A percentile compares a stretch with the other conserved stretches of the same genome.
These are phyloP conservation scores for Citrus sp. DNA, from an alignment of 345 rosid genomes.

Conservation along the genomic window DNA sequence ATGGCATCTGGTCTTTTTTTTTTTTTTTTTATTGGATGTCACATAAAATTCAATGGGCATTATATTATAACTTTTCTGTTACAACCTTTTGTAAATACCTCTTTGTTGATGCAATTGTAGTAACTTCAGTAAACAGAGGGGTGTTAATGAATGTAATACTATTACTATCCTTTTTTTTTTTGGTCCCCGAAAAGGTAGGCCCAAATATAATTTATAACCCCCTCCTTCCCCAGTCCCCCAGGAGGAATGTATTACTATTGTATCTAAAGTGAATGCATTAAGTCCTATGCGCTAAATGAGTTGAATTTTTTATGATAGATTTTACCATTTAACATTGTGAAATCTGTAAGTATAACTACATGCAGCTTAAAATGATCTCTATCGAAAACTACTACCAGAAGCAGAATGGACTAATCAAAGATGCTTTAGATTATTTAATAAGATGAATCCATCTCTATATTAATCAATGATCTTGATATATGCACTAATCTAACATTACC, in stretches of 20 bases:
- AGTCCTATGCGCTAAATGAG: background rate
- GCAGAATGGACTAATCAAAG: background rate
- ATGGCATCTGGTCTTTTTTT: background rate
- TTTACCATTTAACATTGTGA: background rate
- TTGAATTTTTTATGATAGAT: background rate
- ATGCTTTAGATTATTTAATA: background rate
- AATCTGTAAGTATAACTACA: background rate
- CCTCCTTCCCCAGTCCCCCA: too few relatives aligned
- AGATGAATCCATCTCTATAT: background rate
- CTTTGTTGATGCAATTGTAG: background rate
- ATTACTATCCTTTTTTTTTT: too few relatives aligned
- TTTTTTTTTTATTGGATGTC: background rate
- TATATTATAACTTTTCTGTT: background rate
- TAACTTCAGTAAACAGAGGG: background rate
- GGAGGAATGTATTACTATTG: background rate
- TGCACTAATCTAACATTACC: constrained; percentile 35
- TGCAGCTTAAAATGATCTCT: background rate
- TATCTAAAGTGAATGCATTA: background rate
- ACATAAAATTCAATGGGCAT: background rate
- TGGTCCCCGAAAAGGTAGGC: too few relatives aligned
- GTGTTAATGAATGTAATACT: background rate
- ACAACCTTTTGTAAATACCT: background rate
- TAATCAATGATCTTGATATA: constrained; percentile 4
- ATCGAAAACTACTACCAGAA: background rate
- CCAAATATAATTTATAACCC: too few relatives aligned